These are phyloP conservation scores for Lactarius sanguifluus DNA, from an alignment of 768 basidiomycete genomes.

Conservation along the genomic window DNA sequence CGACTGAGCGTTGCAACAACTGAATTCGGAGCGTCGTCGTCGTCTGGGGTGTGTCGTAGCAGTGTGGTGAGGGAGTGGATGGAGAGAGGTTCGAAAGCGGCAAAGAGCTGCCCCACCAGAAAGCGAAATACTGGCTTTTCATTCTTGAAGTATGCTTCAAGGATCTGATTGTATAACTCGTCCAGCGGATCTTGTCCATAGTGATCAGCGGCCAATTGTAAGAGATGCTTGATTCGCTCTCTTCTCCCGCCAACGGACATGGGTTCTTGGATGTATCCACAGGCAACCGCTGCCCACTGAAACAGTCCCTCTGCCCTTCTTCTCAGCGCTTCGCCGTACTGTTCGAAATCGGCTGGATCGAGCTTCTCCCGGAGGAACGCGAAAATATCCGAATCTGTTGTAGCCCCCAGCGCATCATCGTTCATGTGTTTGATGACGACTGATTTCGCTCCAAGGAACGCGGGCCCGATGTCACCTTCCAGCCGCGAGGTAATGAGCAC, in stretches of 20 bases:
- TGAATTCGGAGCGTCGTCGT: not conserved
- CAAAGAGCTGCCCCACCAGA: constrained; percentile 6
- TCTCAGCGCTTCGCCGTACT: not conserved
- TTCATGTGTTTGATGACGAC: not conserved
- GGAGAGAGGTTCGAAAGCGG: constrained; percentile 8
- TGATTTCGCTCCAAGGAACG: not conserved
- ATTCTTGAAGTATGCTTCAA: not conserved
- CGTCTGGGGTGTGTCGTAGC: not conserved
- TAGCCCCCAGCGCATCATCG: not conserved
- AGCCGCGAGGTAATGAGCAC: constrained; percentile 1
- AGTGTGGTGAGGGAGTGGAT: not conserved
- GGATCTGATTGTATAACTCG: not conserved
- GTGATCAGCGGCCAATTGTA: not conserved
- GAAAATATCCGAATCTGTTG: too few relatives aligned
- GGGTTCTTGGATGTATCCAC: not conserved
- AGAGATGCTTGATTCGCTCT: not conserved
- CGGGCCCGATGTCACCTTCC: not conserved
- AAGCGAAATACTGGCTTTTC: not conserved
- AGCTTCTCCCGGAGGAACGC: not conserved
- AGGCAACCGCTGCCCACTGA: not conserved
- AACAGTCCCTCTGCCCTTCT: constrained; percentile 2
- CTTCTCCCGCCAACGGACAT: not conserved
- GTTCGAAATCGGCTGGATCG: too few relatives aligned
- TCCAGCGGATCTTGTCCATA: not conserved
- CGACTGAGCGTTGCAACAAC: not conserved